phyloP scores from a whole-genome alignment of 441 rosid species.

The Mallotus japonicus region DNA sequence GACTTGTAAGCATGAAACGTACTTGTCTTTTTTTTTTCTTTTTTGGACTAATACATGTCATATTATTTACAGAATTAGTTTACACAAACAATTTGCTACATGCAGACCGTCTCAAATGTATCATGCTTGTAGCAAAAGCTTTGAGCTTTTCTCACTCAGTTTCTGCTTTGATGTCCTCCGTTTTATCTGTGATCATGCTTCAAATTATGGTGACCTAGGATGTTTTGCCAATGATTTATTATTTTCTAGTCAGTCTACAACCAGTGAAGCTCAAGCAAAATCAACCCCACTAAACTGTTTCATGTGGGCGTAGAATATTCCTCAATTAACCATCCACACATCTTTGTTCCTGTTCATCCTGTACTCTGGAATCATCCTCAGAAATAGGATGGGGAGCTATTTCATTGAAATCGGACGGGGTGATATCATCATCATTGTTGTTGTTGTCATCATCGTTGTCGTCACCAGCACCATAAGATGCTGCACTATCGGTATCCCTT shows the following conservation, averaged over 20 bases:
- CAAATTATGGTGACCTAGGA: neutral
- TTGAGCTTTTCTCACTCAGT: neutral
- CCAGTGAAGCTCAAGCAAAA: neutral
- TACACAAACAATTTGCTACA: neutral
- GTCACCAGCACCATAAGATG: slow-evolving; percentile 55
- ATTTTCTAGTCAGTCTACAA: neutral
- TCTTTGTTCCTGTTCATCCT: slow-evolving; percentile 1
- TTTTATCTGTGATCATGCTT: neutral
- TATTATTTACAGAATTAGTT: neutral
- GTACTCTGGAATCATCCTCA: slow-evolving; percentile 1
- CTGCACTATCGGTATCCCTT: slow-evolving; percentile 69
- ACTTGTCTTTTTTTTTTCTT: too few species aligned
- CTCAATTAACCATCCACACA: too few species aligned
- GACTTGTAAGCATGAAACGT: neutral
- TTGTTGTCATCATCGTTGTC: slow-evolving; percentile 12
- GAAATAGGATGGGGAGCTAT: slow-evolving; percentile 4
- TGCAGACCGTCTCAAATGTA: neutral
- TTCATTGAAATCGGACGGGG: neutral
- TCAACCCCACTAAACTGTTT: neutral
- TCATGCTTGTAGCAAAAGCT: neutral
- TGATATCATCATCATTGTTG: neutral
- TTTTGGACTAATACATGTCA: neutral
- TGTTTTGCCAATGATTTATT: neutral
- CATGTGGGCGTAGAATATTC: neutral
- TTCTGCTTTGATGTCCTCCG: neutral